Conservation (phyloP, 2,329 filamentous ascomycete species). For the Claviceps sp. region DNA sequence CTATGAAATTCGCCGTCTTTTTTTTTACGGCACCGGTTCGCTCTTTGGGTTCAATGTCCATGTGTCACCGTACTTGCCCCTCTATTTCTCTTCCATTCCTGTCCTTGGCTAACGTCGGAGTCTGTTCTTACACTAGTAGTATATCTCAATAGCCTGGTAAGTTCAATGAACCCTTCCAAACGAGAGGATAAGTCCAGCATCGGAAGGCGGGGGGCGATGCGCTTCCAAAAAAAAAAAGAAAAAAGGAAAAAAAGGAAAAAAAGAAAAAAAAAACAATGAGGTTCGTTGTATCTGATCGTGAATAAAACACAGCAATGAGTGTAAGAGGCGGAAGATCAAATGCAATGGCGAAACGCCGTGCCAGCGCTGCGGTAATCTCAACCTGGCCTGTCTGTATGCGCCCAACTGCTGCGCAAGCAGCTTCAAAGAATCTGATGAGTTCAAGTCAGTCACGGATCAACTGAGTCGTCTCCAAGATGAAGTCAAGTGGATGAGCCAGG, state of each 20-base stretch:
- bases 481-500: slow-evolving; percentile 63
- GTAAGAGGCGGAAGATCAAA: slow-evolving; percentile 63
- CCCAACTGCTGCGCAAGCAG: slow-evolving; percentile 58
- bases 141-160: slow-evolving; percentile 50
- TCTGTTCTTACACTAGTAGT: slow-evolving; percentile 24
- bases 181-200: not conserved
- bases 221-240: not conserved
- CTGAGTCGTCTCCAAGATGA: slow-evolving; percentile 69
- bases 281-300: not conserved
- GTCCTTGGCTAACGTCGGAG: not conserved
- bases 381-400: slow-evolving; percentile 50
- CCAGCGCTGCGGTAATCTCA: slow-evolving; percentile 54
- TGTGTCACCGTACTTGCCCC: not conserved
- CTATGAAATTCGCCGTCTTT: not conserved
- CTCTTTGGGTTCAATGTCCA: not conserved
- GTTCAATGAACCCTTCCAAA: slow-evolving; percentile 10
- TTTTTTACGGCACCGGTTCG: not conserved
- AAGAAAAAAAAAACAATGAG: not conserved
- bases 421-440: slow-evolving; percentile 89
- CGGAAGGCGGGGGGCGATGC: too few relatives aligned
- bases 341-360: slow-evolving; percentile 59
- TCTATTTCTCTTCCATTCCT: not conserved
- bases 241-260: not conserved
- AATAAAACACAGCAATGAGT: slow-evolving; percentile 45
- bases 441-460: slow-evolving; percentile 65